Evolutionary conservation across 2,329 filamentous ascomycete genomes (phyloP), one percentile per base, ranked within the genome.

Genomic region (Aspergillus unguis): DNA sequence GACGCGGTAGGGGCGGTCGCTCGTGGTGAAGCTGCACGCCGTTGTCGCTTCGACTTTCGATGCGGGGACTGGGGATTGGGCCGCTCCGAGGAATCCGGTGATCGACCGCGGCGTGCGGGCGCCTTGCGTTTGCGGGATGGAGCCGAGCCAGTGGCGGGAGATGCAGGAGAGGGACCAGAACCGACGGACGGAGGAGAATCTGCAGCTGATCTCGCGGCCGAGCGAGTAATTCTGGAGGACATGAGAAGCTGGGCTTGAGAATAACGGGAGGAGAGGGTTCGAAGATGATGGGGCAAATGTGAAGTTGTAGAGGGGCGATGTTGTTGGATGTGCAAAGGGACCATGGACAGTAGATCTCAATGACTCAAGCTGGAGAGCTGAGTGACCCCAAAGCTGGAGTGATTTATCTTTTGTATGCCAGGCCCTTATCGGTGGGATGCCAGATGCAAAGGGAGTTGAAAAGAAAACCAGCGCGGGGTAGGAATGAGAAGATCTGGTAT

Each of bases 181-280:
- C 60, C 65, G 64, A 73, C 65, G 64, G 76, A 68, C 59, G 75
- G 68, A 61, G 75, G 66, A 59, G 73, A 67, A 62, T 80, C 80
- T 75, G 89, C 87, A 78, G 89, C 89, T 83, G 90, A 86, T 80
- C 91, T 91, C 79, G 92, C 88, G 75, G 92, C 87, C 68, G 92
- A 94, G 80, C 92, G 90, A 81, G 92, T 96, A 68, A 94, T 86
- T 89, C 92, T 96, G 83, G 85, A 80, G 84, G 89, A 90, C 91
- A 96, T 96, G 85, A 92, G 89, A 86, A 79, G 71, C 59, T 69
- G 68, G 62, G 61, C 69, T 59, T 56, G 47, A 26, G 48, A 43
- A 35, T 51, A 51, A 62, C 40, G 35, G 40, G 41, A 48, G 44
- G 33, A 31, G 41, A 47, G 35, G 36, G 48, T 43, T 56, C 43